Conservation (phyloP, 345 rosid genomes). For the Sisymbrium altissimum region DNA sequence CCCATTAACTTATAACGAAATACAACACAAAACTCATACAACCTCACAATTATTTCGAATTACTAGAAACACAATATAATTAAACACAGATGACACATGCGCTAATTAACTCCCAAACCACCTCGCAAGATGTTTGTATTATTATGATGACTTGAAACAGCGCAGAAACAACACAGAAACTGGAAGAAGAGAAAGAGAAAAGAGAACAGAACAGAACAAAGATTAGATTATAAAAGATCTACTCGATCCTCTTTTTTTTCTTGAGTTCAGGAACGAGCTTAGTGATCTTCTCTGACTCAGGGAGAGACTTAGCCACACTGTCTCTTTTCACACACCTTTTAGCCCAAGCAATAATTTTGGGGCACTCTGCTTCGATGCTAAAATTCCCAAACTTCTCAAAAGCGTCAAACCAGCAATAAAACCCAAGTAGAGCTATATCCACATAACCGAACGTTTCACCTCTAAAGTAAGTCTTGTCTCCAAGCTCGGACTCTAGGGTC, state of each 20-base stretch:
- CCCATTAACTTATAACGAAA: too few species aligned
- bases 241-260: not conserved
- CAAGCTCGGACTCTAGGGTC: not conserved
- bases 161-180: not conserved
- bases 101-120: too few species aligned
- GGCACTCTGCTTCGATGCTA: not conserved
- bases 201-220: not conserved
- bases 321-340: not conserved
- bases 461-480: slow-evolving; percentile 11
- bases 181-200: not conserved
- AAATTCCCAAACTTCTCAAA: not conserved
- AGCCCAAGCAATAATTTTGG: not conserved
- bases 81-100: too few species aligned
- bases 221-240: not conserved
- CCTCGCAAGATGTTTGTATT: not conserved
- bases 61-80: too few species aligned
- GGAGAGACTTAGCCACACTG: slow-evolving; percentile 1
- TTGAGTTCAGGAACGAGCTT: not conserved
- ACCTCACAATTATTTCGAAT: too few species aligned
- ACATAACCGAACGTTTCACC: slow-evolving; percentile 15
- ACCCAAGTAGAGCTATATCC: slow-evolving; percentile 12
- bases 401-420: not conserved
- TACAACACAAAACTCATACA: too few species aligned
- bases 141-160: not conserved
- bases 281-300: not conserved